Conservation (phyloP, 176 grass and related monocot genomes). For the maize (Zea mays) region DNA sequence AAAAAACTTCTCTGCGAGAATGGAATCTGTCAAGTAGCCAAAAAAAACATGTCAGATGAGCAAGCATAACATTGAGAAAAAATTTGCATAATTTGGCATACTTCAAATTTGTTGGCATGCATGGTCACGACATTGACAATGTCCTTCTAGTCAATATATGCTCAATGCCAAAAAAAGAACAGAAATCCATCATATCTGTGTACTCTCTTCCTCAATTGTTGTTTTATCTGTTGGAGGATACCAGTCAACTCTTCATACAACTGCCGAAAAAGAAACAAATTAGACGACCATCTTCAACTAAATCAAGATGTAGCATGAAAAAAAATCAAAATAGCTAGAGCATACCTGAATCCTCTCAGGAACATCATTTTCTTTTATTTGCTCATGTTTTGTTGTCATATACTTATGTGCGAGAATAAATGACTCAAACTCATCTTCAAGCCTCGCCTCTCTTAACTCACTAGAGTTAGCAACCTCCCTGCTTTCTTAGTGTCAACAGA, state of each 20-base stretch:
- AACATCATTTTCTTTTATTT: constrained; percentile 86
- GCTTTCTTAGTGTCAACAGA: constrained; percentile 63
- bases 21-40: constrained; percentile 62
- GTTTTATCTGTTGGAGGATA: constrained; percentile 51
- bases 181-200: constrained; percentile 70
- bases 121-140: constrained; percentile 86
- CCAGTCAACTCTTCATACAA: constrained; percentile 84
- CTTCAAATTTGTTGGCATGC: constrained; percentile 90
- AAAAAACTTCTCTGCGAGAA: constrained; percentile 70
- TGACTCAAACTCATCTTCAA: constrained; percentile 97
- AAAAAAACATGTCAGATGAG: constrained; percentile 33
- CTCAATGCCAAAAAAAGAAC: constrained; percentile 46
- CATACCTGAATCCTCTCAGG: constrained; percentile 92
- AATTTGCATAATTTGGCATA: constrained; percentile 43
- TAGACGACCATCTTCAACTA: constrained; percentile 5
- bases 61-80: not conserved
- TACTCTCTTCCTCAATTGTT: constrained; percentile 74
- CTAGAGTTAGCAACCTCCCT: constrained; percentile 51
- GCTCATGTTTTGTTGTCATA: constrained; percentile 94
- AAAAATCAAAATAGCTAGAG: not conserved
- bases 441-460: constrained; percentile 49
- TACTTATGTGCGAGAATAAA: constrained; percentile 97
- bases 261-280: constrained; percentile 39
- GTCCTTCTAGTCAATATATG: constrained; percentile 60
- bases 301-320: not conserved